phyloP scores from a whole-genome alignment of 2,329 filamentous ascomycete genomes.

The Ophiocordyceps robertsii region DNA sequence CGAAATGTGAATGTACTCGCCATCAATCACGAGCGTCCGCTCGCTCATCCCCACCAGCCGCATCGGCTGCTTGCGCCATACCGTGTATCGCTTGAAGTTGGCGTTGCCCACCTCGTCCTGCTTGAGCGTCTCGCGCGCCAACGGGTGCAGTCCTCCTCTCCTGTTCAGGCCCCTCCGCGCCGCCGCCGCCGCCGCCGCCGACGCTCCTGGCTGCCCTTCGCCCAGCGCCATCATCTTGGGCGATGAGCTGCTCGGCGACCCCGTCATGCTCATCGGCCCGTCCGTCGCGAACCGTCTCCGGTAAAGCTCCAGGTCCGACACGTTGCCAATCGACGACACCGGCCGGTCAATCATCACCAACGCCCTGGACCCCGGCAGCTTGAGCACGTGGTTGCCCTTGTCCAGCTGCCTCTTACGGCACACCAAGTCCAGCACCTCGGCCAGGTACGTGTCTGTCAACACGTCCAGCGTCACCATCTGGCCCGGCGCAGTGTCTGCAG shows the following conservation, averaged over 20 bases:
- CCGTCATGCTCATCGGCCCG: constrained; percentile 52
- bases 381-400: constrained; percentile 67
- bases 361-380: constrained; percentile 59
- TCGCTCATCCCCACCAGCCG: constrained; percentile 65
- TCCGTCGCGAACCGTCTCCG: constrained; percentile 65
- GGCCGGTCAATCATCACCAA: constrained; percentile 66
- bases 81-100: constrained; percentile 63
- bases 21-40: constrained; percentile 65
- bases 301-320: constrained; percentile 62
- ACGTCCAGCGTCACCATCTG: constrained; percentile 62
- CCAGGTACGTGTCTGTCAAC: constrained; percentile 71
- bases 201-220: constrained; percentile 19
- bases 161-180: constrained; percentile 35
- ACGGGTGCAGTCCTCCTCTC: constrained; percentile 46
- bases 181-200: constrained; percentile 2
- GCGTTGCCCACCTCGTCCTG: constrained; percentile 43
- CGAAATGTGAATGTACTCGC: constrained; percentile 79
- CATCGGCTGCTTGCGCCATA: constrained; percentile 74
- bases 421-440: constrained; percentile 65
- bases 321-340: constrained; percentile 64
- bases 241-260: constrained; percentile 56
- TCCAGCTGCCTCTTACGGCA: constrained; percentile 68
- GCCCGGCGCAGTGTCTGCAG: constrained; percentile 56
- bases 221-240: constrained; percentile 48
- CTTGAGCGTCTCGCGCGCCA: constrained; percentile 49